Base-by-base conservation (phyloP, 495 filamentous ascomycete genomes). In the Thermothielavioides terrestris region DNA sequence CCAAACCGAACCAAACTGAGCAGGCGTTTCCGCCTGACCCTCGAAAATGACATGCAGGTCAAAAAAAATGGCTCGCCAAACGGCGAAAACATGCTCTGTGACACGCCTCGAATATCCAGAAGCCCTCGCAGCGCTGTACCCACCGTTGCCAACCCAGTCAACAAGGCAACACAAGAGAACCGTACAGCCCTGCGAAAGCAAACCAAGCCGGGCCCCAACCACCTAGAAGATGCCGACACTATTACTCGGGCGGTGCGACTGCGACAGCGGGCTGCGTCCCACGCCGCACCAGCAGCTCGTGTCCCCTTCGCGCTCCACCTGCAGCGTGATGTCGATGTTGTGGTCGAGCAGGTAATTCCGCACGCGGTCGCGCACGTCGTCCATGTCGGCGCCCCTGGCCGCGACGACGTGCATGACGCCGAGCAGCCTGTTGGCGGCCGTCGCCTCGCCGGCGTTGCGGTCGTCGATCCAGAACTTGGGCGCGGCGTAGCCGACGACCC, bases 391-490 rank as follows among this genome's bases (percentile, higher is more conserved):
- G 4, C 77, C 77, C 18, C 80, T 75, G 2, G 77, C 77, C 1
- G 83, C 87, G 38, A 84, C 76, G n/a, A 94, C 79, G 60, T 94
- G 88, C 56, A 94, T 85, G 4, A 89, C 85, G 1, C 88, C 88
- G 12, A 88, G 59, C 8, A 88, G 70, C 39, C 69, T 77, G 45
- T 77, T 72, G 15, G 10, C 43, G 8, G 69, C 68, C 20, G 74
- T 15, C 17, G 32, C 48, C 7, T 39, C 63, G 5, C 59, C 63
- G 4, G 63, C 59, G 25, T 62, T 69, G 4, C 84, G 83, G 52
- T 90, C 88, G 50, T 90, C 88, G 21, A 95, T 69, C 94, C 94
- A 99, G 59, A 99, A 97, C 53, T 88, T 84, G 1, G 91, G 90
- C 4, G 86, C 90, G 6, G 82, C 76, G 55, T 95, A 97, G 34